These are phyloP conservation scores for Tilletia setariae DNA, from an alignment of 1,284 basidiomycete species.

Conservation along the genomic window DNA sequence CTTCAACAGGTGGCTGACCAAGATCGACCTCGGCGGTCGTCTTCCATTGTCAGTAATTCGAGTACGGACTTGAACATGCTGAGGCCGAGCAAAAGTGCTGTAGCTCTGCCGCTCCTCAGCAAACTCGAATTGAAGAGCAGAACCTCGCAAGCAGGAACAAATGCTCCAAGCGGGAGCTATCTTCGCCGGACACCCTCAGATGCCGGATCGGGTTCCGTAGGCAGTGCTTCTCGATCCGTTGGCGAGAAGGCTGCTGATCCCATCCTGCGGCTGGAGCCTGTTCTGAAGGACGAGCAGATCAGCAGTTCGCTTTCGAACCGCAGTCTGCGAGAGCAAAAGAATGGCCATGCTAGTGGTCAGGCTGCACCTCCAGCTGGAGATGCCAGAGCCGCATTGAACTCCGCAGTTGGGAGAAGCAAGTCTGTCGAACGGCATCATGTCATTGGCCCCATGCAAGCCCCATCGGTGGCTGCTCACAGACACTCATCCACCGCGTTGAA, in stretches of 20 bases:
- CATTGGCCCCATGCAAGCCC: constrained; percentile 24
- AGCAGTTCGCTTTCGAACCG: neutral
- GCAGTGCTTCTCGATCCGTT: neutral
- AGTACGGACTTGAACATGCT: constrained; percentile 48
- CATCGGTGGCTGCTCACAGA: neutral
- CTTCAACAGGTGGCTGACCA: neutral
- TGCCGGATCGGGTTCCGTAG: neutral
- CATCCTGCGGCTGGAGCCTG: constrained; percentile 5
- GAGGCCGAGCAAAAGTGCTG: constrained; percentile 65
- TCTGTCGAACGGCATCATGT: neutral
- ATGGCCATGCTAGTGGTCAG: neutral
- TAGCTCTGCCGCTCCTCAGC: constrained; percentile 59
- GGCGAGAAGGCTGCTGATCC: constrained; percentile 7
- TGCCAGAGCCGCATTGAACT: neutral
- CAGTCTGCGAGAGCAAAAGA: neutral
- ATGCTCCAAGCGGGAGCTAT: neutral
- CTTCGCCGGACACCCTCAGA: constrained; percentile 10
- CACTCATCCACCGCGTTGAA: neutral
- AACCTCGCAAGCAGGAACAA: constrained; percentile 7
- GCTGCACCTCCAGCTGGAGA: neutral
- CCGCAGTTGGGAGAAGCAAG: neutral
- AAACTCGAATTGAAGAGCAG: constrained; percentile 56
- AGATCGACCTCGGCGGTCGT: neutral
- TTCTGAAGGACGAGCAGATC: neutral
- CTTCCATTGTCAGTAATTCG: constrained; percentile 1